These are phyloP conservation scores for Leccinellum luteum DNA, from an alignment of 768 basidiomycete species.

Conservation along the genomic window DNA sequence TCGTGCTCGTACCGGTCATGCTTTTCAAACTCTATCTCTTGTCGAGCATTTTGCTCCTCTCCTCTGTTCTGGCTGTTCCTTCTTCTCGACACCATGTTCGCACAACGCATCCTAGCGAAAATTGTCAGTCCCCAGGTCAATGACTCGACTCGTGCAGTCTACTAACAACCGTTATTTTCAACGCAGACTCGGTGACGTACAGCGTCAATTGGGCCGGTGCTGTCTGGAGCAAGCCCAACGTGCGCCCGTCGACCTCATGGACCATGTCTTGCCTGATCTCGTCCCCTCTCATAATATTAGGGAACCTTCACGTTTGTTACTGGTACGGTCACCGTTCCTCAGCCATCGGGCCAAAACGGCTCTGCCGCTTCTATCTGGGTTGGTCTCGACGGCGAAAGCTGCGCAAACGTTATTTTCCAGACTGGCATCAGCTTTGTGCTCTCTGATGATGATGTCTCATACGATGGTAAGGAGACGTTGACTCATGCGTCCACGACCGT, in stretches of 20 bases:
- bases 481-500: too few species aligned
- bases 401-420: not conserved
- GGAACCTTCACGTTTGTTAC: slow-evolving; percentile 1
- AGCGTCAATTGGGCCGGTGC: not conserved
- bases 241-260: not conserved
- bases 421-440: slow-evolving; percentile 3
- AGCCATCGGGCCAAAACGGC: not conserved
- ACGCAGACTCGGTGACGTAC: not conserved
- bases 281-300: not conserved
- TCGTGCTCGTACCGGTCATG: not conserved
- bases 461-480: not conserved
- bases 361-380: not conserved
- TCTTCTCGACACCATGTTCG: not conserved
- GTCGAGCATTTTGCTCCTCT: not conserved
- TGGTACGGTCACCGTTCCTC: slow-evolving; percentile 1
- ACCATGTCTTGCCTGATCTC: not conserved
- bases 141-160: not conserved
- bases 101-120: not conserved
- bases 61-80: not conserved
- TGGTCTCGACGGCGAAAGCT: slow-evolving; percentile 9
- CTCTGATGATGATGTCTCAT: not conserved
- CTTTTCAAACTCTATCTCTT: not conserved
- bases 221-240: not conserved
- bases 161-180: not conserved
- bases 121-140: not conserved